phyloP scores from a whole-genome alignment of 805 yeast species.

The Suhomyces sp. region DNA sequence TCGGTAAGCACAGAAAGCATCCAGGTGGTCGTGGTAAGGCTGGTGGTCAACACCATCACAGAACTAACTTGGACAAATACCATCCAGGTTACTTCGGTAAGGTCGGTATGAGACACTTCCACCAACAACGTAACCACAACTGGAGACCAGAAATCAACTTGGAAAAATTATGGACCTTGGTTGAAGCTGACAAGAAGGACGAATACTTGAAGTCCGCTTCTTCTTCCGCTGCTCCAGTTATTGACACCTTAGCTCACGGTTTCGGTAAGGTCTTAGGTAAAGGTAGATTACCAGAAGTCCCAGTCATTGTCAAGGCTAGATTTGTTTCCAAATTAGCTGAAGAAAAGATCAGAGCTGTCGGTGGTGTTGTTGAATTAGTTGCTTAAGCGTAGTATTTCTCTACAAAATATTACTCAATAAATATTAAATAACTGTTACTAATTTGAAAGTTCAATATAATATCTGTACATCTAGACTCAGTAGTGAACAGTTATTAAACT shows the following conservation, averaged over 20 bases:
- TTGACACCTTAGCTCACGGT: conserved; percentile 98
- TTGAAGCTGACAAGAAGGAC: conserved; percentile 91
- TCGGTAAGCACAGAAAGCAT: conserved; percentile 99
- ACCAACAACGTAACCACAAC: conserved; percentile 88
- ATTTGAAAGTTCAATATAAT: not conserved
- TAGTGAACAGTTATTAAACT: not conserved
- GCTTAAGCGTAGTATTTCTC: conserved; percentile 58
- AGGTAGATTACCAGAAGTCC: conserved; percentile 97
- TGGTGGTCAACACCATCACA: conserved; percentile 99
- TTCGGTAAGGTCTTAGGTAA: conserved; percentile 99
- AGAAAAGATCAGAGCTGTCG: conserved; percentile 99
- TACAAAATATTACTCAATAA: conserved; percentile 2
- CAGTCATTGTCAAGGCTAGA: conserved; percentile 99
- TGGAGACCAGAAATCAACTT: conserved; percentile 98
- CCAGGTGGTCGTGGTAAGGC: conserved; percentile 99
- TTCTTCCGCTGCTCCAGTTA: conserved; percentile 93
- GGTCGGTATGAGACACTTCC: conserved; percentile 99
- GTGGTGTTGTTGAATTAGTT: conserved; percentile 99
- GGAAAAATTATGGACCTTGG: conserved; percentile 97
- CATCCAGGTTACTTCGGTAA: conserved; percentile 99
- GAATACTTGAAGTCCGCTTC: conserved; percentile 83
- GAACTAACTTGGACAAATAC: conserved; percentile 99
- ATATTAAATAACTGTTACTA: conserved; percentile 6
- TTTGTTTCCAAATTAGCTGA: conserved; percentile 98
- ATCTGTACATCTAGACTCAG: conserved; percentile 1